Base-by-base conservation (phyloP, 176 grass and related monocot genomes). In the Metroxylon sagu region DNA sequence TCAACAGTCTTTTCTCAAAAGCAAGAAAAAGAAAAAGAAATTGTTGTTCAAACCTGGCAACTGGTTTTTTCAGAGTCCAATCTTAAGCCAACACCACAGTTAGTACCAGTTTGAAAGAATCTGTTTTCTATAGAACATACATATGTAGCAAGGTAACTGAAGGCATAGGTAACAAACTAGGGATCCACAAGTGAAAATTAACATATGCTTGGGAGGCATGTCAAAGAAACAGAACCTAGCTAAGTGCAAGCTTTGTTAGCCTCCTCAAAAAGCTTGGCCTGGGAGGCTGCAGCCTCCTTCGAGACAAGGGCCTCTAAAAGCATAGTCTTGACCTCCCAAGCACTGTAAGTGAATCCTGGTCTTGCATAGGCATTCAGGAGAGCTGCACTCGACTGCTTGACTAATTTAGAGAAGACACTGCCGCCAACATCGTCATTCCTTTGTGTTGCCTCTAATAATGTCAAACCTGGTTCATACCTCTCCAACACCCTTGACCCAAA, bases 321-420 rank as follows among this genome's bases (percentile, higher is more conserved):
- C 59, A 98, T 53, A 23, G 62, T 77, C 76, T 98, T 98, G 72
- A 98, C 88, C 76, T 98, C 88, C 88, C 93, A 98, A 14, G 93
- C 84, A 73, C 78, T 71, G 25, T 80, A 85, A n/a, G 84, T 79
- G 21, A 98, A 98, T 3, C 76, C 76, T 12, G 43, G 76, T 52
- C 94, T 76, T 0, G 81, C 54, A 59, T 92, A 98, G 28, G 94
- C 75, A 53, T 98, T 98, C 60, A 98, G 65, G 17, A 98, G 78
- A 0, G 94, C 82, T 0, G 94, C 88, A 57, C 87, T 98, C 3
- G 76, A 85, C 26, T 98, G 84, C 76, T 89, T 98, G 35, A 98
- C 84, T 12, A 98, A 83, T 31, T 85, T 98, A 26, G 53, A 64
- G 17, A 81, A 98, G 57, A 65, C 74, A 17, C 59, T 76, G 55